Evolutionary conservation across 352 stramenopile genomes (phyloP), one percentile per base, ranked within the genome.

Genomic region (Phytophthora cactorum): DNA sequence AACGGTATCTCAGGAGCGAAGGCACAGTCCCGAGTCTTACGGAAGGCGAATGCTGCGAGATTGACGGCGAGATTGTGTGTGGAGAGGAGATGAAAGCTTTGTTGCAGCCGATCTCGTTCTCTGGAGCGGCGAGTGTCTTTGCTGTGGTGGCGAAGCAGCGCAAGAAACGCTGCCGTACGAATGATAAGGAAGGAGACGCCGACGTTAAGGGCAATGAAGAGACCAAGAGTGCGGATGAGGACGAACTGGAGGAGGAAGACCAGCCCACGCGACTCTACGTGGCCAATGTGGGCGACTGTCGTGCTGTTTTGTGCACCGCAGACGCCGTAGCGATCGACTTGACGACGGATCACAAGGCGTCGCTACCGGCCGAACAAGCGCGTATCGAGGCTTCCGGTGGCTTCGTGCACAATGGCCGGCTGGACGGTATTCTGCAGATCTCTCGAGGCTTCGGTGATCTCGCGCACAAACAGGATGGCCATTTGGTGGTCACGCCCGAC

Each of bases 271-370:
- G 79, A 29, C 50, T 98, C 55, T 92, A 94, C 61, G 74, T 97
- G 15, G 91, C 88, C 1, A 95, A 98, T 53, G 81, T 97, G 11
- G 92, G 92, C 25, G 92, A 98, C 56, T 98, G 90, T 55, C 92
- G 92, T 39, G 89, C 89, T 10, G 92, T 98, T 49, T 63, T 98
- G 31, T 93, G 84, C 52, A 90, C 86, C 15, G 75, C 65, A n/a
- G 69, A 89, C 9, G 91, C 89, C 4, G 9, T 81, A 15, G 91
- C 91, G 3, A 54, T 96, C 7, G 86, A 95, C 45, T 68, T 97
- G 51, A 97, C 86, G 7, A 85, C 82, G 36, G 91, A 97, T 59
- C 91, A 97, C 79, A 97, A 97, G 72, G 87, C 91, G 0, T 90
- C 79, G 32, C 56, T 92, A 44, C 77, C 88, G 0, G 78, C 78